Evolutionary conservation across 768 basidiomycete genomes (phyloP).

Genomic region (Mycena haematopus): DNA sequence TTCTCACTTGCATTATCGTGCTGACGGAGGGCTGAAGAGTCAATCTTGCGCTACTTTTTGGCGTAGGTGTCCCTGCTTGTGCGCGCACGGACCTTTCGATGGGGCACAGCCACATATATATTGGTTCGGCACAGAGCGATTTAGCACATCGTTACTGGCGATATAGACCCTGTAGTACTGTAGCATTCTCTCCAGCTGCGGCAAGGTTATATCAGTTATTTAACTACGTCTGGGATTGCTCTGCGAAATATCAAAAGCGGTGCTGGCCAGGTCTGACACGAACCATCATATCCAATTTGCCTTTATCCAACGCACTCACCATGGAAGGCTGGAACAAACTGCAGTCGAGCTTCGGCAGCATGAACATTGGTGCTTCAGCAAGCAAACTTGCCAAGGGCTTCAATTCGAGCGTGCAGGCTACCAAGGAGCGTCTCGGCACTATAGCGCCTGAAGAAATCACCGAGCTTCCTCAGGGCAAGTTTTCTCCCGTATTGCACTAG

Average conservation of each 20-base stretch:
- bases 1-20: conserved; percentile 59
- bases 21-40: conserved; percentile 41
- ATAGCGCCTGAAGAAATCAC: conserved; percentile 93
- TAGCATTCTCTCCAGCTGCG: too few relatives aligned
- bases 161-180: too few relatives aligned
- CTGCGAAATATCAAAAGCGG: not conserved
- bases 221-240: not conserved
- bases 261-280: conserved; percentile 15
- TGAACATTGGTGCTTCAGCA: conserved; percentile 80
- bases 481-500: not conserved
- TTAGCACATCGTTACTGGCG: too few relatives aligned
- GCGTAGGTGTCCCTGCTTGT: not conserved
- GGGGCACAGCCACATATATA: too few relatives aligned
- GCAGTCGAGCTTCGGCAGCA: conserved; percentile 60
- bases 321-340: conserved; percentile 77
- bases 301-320: conserved; percentile 42
- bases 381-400: conserved; percentile 81
- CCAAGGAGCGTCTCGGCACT: conserved; percentile 87
- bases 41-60: too few relatives aligned
- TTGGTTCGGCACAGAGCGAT: too few relatives aligned
- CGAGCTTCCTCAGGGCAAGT: conserved; percentile 86
- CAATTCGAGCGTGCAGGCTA: conserved; percentile 84
- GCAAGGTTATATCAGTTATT: not conserved
- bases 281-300: conserved; percentile 2
- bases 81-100: not conserved